Evolutionary conservation across 139 green algal species (phyloP).

Genomic region (Volvox reticuliferus): DNA sequence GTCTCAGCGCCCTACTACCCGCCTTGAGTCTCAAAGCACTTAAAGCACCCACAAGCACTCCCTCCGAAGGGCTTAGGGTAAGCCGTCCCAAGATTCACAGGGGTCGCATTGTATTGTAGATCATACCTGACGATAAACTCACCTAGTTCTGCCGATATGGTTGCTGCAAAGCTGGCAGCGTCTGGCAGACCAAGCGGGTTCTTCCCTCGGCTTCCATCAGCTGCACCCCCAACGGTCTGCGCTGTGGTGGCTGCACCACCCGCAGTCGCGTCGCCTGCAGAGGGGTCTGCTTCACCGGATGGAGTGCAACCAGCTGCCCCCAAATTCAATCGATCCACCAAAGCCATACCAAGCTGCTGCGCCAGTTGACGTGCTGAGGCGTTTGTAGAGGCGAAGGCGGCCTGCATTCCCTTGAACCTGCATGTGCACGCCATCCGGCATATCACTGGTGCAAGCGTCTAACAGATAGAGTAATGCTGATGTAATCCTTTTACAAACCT

Average conservation of each 20-base stretch:
- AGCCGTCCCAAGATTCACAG: too few relatives aligned
- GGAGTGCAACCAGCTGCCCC: neutral
- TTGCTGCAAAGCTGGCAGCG: neutral
- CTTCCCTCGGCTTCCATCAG: neutral
- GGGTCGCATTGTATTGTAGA: too few relatives aligned
- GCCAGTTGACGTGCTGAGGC: conserved; percentile 22
- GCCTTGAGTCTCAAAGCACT: too few relatives aligned
- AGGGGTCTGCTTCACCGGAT: too few relatives aligned
- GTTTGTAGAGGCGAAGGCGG: conserved; percentile 43
- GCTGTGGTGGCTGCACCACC: too few relatives aligned
- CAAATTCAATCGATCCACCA: conserved; percentile 11
- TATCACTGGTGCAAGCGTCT: too few relatives aligned
- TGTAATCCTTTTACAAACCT: too few relatives aligned
- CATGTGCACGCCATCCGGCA: too few relatives aligned
- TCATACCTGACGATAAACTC: neutral
- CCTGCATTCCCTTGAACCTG: conserved; percentile 65
- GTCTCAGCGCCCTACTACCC: too few relatives aligned
- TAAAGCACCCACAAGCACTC: too few relatives aligned
- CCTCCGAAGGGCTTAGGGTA: too few relatives aligned
- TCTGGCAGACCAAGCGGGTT: neutral
- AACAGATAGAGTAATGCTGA: too few relatives aligned
- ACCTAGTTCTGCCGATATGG: conserved; percentile 3
- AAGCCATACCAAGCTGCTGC: conserved; percentile 19
- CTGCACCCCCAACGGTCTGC: neutral
- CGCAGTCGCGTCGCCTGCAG: neutral